A percentile compares a stretch with the other conserved stretches of the same genome.
Evolutionary conservation across 306 rosid genomes (phyloP).

Genomic region (Alnus rubra): DNA sequence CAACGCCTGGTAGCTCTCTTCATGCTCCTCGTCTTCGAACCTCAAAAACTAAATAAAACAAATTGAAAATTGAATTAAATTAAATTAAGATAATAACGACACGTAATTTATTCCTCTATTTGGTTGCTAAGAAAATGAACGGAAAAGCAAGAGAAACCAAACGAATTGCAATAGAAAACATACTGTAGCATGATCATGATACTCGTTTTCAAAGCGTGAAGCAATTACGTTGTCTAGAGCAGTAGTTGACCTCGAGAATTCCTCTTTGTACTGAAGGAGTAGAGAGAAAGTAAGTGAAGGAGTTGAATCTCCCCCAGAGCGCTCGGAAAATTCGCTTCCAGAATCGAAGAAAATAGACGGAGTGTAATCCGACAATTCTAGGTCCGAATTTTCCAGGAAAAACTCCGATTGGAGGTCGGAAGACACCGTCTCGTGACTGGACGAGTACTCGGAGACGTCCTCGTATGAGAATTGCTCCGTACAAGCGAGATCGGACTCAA

Average conservation of each 20-base stretch:
- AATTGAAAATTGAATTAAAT: too few relatives aligned
- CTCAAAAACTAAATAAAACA: conserved; percentile 39
- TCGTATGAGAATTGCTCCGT: conserved; percentile 60
- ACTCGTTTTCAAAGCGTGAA: conserved; percentile 35
- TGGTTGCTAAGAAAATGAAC: conserved; percentile 6
- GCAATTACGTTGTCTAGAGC: conserved; percentile 15
- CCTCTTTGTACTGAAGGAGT: conserved; percentile 60
- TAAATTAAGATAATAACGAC: not conserved
- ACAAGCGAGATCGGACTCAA: conserved; percentile 69
- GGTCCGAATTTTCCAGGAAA: conserved; percentile 51
- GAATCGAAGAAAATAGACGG: conserved; percentile 66
- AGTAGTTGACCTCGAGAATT: conserved; percentile 40
- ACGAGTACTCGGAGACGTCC: conserved; percentile 45
- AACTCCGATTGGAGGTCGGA: conserved; percentile 59
- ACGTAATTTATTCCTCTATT: not conserved
- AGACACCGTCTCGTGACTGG: conserved; percentile 32
- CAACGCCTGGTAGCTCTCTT: conserved; percentile 69
- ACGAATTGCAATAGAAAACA: conserved; percentile 14
- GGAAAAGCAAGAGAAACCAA: conserved; percentile 1
- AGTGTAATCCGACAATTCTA: conserved; percentile 56
- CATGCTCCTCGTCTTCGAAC: conserved; percentile 65
- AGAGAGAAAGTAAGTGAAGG: conserved; percentile 61
- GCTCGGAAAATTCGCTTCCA: conserved; percentile 81
- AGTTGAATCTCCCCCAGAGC: conserved; percentile 57
- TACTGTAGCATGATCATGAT: conserved; percentile 45